Conservation (phyloP, 176 grass and related monocot species). For the Avena eriantha region DNA sequence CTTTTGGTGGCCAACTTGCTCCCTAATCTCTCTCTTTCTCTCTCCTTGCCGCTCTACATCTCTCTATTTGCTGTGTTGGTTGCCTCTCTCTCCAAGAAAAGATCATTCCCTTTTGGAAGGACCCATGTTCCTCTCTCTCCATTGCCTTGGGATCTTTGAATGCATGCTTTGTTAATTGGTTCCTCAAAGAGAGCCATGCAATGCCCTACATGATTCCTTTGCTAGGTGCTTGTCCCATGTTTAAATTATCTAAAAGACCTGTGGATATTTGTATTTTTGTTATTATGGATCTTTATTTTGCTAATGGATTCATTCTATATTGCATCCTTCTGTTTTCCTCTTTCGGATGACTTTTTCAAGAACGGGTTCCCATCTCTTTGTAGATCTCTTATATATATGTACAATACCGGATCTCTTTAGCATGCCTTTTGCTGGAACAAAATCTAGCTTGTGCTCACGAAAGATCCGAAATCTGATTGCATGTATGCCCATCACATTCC, state of each 20-base stretch:
- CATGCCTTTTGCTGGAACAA: conserved; percentile 38
- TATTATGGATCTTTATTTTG: not conserved
- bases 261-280: not conserved
- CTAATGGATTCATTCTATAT: not conserved
- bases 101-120: conserved; percentile 80
- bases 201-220: conserved; percentile 52
- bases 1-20: conserved; percentile 67
- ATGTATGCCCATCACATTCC: conserved; percentile 34
- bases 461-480: conserved; percentile 30
- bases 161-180: conserved; percentile 62
- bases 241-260: conserved; percentile 23
- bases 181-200: conserved; percentile 45
- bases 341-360: conserved; percentile 26
- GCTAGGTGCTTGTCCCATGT: conserved; percentile 40
- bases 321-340: not conserved
- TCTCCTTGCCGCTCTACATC: not conserved
- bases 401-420: conserved; percentile 33
- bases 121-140: conserved; percentile 50
- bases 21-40: conserved; percentile 26
- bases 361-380: conserved; percentile 21
- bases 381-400: conserved; percentile 5
- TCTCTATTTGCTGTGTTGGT: conserved; percentile 8
- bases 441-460: conserved; percentile 37
- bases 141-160: conserved; percentile 77
- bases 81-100: conserved; percentile 53